Percentiles rank a stretch among this genome's conserved stretches.
phyloP scores from a whole-genome alignment of 805 yeast species.

The Wickerhamiella cacticola region DNA sequence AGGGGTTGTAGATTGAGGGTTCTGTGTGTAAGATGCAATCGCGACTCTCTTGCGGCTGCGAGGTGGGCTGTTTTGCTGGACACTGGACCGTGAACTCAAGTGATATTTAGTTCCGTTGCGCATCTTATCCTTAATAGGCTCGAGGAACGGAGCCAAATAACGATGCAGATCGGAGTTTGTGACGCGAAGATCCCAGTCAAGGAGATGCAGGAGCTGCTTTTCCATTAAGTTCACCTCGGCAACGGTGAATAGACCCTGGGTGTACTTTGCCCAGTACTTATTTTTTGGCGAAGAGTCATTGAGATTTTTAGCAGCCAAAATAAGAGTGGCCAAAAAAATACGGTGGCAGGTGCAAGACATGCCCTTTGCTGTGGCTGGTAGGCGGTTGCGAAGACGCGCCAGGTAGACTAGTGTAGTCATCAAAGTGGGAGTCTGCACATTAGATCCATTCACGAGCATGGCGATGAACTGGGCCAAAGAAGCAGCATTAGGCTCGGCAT shows the following conservation, averaged over 20 bases:
- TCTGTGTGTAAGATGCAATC: slow-evolving; percentile 6
- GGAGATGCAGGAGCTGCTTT: slow-evolving; percentile 66
- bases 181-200: slow-evolving; percentile 76
- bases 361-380: slow-evolving; percentile 83
- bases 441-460: slow-evolving; percentile 61
- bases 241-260: slow-evolving; percentile 67
- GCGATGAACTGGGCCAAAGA: slow-evolving; percentile 45
- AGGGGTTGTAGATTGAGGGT: slow-evolving; percentile 8
- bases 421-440: slow-evolving; percentile 88
- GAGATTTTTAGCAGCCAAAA: slow-evolving; percentile 81
- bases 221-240: slow-evolving; percentile 85
- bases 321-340: slow-evolving; percentile 77
- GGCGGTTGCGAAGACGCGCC: slow-evolving; percentile 57
- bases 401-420: slow-evolving; percentile 86
- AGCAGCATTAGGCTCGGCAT: slow-evolving; percentile 25
- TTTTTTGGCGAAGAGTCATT: slow-evolving; percentile 92
- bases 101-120: slow-evolving; percentile 6
- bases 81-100: neutral
- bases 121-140: slow-evolving; percentile 52
- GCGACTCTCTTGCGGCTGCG: slow-evolving; percentile 12
- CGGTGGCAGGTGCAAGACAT: slow-evolving; percentile 85
- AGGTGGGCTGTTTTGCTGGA: slow-evolving; percentile 9
- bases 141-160: slow-evolving; percentile 62
- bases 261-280: slow-evolving; percentile 91
- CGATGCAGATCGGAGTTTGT: slow-evolving; percentile 55